Conservation (phyloP, 148 eudicot species). For the Limonium bicolor region DNA sequence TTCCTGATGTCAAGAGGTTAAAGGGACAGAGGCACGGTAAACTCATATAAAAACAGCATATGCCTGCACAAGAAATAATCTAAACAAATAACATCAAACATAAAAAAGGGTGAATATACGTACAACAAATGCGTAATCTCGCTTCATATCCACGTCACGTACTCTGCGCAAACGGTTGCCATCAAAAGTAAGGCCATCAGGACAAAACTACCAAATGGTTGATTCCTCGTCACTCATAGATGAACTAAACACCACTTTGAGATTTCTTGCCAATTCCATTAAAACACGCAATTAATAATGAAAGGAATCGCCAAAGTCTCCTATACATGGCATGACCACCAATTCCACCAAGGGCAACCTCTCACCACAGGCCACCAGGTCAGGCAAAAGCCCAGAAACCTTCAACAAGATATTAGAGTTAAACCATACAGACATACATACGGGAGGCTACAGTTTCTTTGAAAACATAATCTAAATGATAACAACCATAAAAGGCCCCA, state of each 20-base stretch:
- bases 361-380: slow-evolving; percentile 97
- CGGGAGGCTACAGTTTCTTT: slow-evolving; percentile 5
- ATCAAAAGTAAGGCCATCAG: slow-evolving; percentile 99
- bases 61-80: neutral
- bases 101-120: slow-evolving; percentile 19
- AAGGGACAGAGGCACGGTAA: slow-evolving; percentile 8
- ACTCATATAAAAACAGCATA: slow-evolving; percentile 11
- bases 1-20: slow-evolving; percentile 36
- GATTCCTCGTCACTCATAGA: slow-evolving; percentile 76
- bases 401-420: slow-evolving; percentile 94
- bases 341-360: slow-evolving; percentile 90
- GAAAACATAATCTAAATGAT: neutral
- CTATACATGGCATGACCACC: slow-evolving; percentile 79
- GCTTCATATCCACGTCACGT: slow-evolving; percentile 99
- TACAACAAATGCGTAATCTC: slow-evolving; percentile 95
- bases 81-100: neutral
- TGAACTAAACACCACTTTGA: slow-evolving; percentile 98
- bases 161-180: slow-evolving; percentile 99
- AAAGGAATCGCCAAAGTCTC: slow-evolving; percentile 97
- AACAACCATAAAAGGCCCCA: no score
- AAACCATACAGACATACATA: slow-evolving; percentile 42
- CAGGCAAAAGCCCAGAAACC: slow-evolving; percentile 97
- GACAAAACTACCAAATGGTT: slow-evolving; percentile 71
- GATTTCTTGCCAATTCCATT: slow-evolving; percentile 85
- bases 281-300: slow-evolving; percentile 84